These are phyloP conservation scores for Aegle marmelos DNA, from an alignment of 345 rosid genomes.

Conservation along the genomic window DNA sequence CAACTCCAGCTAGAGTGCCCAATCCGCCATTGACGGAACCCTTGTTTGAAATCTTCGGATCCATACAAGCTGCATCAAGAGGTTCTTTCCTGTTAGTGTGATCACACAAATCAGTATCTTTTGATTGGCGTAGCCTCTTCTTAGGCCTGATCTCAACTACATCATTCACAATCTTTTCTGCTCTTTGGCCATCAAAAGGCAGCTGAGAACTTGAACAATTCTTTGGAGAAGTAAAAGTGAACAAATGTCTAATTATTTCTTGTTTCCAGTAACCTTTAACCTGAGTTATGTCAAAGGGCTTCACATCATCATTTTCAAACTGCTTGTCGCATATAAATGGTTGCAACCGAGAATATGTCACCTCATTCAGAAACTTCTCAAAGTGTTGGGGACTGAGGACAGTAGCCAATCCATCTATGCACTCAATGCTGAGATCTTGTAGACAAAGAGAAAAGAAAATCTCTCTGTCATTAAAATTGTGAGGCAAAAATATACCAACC, in stretches of 20 bases:
- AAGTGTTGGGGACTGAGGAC: constrained; percentile 75
- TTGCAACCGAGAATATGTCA: constrained; percentile 26
- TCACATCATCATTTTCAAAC: constrained; percentile 52
- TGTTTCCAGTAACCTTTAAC: constrained; percentile 82
- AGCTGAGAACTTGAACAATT: constrained; percentile 19
- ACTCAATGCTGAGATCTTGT: constrained; percentile 86
- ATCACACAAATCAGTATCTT: constrained; percentile 20
- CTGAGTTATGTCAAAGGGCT: constrained; percentile 66
- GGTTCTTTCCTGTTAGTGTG: constrained; percentile 17
- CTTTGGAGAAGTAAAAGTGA: constrained; percentile 24
- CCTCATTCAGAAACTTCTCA: constrained; percentile 43
- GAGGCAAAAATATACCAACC: constrained; percentile 65
- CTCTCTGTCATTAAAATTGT: constrained; percentile 67
- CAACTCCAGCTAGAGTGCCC: constrained; percentile 14
- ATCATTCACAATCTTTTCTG: constrained; percentile 26
- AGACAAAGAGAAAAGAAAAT: constrained; percentile 77
- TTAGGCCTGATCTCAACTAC: constrained; percentile 34
- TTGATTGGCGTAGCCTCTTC: constrained; percentile 45
- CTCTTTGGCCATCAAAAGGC: constrained; percentile 15
- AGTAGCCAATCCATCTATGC: constrained; percentile 85
- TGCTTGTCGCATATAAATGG: constrained; percentile 60
- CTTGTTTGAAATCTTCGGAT: constrained; percentile 8
- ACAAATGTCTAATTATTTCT: constrained; percentile 43
- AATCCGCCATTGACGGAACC: constrained; percentile 10
- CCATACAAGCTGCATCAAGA: not conserved